A percentile compares a stretch with the other conserved stretches of the same genome.
These are phyloP conservation scores for Tricholoma hemisulphureum DNA, from an alignment of 768 basidiomycete genomes.

Conservation along the genomic window DNA sequence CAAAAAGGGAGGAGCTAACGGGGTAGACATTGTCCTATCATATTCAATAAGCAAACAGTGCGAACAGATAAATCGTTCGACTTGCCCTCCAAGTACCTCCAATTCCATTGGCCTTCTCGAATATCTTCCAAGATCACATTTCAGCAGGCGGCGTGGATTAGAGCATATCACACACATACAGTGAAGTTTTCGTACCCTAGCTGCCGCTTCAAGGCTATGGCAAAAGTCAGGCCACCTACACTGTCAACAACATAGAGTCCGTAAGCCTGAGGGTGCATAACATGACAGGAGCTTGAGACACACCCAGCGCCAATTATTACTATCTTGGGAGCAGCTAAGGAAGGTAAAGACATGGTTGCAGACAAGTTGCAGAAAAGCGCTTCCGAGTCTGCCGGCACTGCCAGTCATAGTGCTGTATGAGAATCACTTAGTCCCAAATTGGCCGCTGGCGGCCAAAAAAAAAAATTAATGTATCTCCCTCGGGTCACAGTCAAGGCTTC, in stretches of 20 bases:
- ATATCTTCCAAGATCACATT: conserved; percentile 37
- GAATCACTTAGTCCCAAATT: too few species aligned
- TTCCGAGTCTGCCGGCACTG: too few species aligned
- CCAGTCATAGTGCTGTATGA: too few species aligned
- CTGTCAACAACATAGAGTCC: conserved; percentile 19
- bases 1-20: conserved; percentile 14
- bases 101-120: conserved; percentile 42
- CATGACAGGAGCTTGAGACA: too few species aligned
- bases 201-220: conserved; percentile 39
- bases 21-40: conserved; percentile 37
- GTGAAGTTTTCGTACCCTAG: conserved; percentile 40
- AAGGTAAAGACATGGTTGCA: too few species aligned
- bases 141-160: not conserved
- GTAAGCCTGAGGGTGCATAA: not conserved
- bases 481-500: too few species aligned
- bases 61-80: conserved; percentile 13
- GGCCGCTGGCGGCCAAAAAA: too few species aligned
- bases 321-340: too few species aligned
- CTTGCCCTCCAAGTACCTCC: conserved; percentile 54
- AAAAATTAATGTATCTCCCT: too few species aligned
- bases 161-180: conserved; percentile 18
- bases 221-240: conserved; percentile 41
- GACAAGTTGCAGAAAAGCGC: too few species aligned
- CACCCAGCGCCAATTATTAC: conserved; percentile 38
- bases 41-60: not conserved